A percentile compares a stretch with the other conserved stretches of the same genome.
Evolutionary conservation across 208 protist genomes (phyloP).

Genomic region (Crithidia thermophila): DNA sequence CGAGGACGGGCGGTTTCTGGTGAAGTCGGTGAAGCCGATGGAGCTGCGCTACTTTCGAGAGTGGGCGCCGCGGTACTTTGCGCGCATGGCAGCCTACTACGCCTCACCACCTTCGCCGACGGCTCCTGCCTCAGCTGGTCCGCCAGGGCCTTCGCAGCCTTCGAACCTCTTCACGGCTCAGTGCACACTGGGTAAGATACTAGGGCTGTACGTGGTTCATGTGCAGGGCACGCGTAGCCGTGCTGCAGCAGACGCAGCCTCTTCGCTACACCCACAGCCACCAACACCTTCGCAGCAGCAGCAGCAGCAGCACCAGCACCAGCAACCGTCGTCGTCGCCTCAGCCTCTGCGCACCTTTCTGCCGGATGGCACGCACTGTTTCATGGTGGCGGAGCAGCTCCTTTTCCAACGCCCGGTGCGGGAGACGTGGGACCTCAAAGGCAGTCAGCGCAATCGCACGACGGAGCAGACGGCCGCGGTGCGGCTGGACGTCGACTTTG

Average conservation of each 20-base stretch:
- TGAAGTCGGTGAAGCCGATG: conserved; percentile 76
- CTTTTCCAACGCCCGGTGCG: conserved; percentile 16
- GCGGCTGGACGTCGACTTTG: conserved; percentile 74
- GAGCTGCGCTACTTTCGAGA: conserved; percentile 74
- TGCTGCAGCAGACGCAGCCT: too few species aligned
- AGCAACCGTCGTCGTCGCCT: too few species aligned
- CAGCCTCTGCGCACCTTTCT: conserved; percentile 1
- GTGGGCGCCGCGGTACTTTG: conserved; percentile 62
- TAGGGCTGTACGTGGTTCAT: conserved; percentile 37
- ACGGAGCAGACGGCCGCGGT: conserved; percentile 57
- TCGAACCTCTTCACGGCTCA: neutral
- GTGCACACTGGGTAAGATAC: conserved; percentile 30
- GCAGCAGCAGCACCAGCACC: conserved; percentile 14
- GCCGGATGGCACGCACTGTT: conserved; percentile 51
- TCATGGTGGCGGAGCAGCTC: conserved; percentile 73
- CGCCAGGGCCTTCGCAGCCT: too few species aligned
- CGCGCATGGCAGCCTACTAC: conserved; percentile 45
- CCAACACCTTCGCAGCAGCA: neutral
- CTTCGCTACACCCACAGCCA: neutral
- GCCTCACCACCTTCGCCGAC: conserved; percentile 3
- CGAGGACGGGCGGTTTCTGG: conserved; percentile 60
- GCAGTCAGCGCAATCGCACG: conserved; percentile 82
- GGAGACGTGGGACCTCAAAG: conserved; percentile 78
- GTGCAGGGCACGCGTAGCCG: conserved; percentile 18
- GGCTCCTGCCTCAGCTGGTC: conserved; percentile 1